A percentile compares a stretch with the other conserved stretches of the same genome.
phyloP scores from a whole-genome alignment of 371 early-diverging fungal species.

The Mucor velutinosus region DNA sequence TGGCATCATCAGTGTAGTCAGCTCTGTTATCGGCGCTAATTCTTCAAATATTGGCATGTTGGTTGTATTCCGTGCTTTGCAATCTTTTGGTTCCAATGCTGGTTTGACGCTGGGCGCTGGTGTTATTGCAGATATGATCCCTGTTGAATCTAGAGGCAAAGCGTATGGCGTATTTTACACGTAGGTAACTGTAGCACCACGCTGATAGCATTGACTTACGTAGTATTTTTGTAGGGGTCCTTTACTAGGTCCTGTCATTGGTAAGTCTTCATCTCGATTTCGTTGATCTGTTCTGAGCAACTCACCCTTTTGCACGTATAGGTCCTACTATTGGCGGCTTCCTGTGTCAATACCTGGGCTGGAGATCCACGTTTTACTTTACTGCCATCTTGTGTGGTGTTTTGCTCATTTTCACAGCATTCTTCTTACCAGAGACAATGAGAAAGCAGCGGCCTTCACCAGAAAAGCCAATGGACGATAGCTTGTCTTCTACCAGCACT shows the following conservation, averaged over 20 bases:
- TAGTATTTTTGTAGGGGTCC: constrained; percentile 24
- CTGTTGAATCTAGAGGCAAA: constrained; percentile 28
- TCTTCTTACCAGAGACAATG: constrained; percentile 19
- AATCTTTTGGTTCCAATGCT: constrained; percentile 67
- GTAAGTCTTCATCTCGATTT: constrained; percentile 13
- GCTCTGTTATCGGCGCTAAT: constrained; percentile 64
- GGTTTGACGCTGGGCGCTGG: constrained; percentile 56
- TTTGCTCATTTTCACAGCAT: constrained; percentile 5
- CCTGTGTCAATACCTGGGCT: constrained; percentile 59
- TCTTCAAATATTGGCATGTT: constrained; percentile 54
- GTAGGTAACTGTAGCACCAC: background rate
- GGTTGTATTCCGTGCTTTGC: constrained; percentile 65
- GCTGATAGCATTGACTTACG: background rate
- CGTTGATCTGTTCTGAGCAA: constrained; percentile 23
- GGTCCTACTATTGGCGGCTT: constrained; percentile 64
- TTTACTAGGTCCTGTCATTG: constrained; percentile 39
- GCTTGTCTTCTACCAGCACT: background rate
- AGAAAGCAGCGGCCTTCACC: constrained; percentile 10
- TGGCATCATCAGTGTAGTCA: constrained; percentile 53
- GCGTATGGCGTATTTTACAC: constrained; percentile 41
- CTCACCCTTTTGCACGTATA: constrained; percentile 33
- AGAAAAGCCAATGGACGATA: background rate
- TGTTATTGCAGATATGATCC: constrained; percentile 42
- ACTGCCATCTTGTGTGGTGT: constrained; percentile 50
- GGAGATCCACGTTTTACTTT: constrained; percentile 69